These are phyloP conservation scores for Rhododendron kiyosumense DNA, from an alignment of 148 eudicot species.

Conservation along the genomic window DNA sequence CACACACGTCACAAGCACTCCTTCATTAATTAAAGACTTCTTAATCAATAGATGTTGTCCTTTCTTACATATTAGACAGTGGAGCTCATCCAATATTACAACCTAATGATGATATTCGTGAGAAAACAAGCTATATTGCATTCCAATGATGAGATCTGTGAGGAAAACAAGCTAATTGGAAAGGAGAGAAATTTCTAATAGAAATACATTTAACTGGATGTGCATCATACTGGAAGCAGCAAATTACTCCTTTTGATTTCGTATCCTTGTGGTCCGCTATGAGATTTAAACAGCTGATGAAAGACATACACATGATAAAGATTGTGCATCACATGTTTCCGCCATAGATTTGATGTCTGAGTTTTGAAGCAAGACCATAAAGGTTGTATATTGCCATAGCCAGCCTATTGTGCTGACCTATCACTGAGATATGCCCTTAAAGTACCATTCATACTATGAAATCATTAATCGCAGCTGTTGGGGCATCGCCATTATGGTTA, in stretches of 20 bases:
- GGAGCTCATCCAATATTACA: conserved; percentile 4
- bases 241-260: not conserved
- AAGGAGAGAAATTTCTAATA: not conserved
- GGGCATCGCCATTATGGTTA: not conserved
- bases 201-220: not conserved
- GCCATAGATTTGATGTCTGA: not conserved
- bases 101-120: not conserved
- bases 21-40: not conserved
- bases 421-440: not conserved
- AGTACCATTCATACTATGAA: not conserved
- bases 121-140: not conserved
- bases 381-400: not conserved
- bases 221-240: not conserved
- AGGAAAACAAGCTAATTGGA: not conserved
- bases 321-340: not conserved
- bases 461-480: not conserved
- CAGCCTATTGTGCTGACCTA: not conserved
- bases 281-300: not conserved
- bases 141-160: not conserved
- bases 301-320: not conserved
- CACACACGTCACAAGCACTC: not conserved
- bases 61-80: not conserved
- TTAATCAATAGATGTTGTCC: not conserved
- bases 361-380: not conserved
- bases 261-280: not conserved